A percentile compares a stretch with the other conserved stretches of the same genome.
Evolutionary conservation across 2,329 filamentous ascomycete species (phyloP).

Genomic region (Graphilbum sp.): DNA sequence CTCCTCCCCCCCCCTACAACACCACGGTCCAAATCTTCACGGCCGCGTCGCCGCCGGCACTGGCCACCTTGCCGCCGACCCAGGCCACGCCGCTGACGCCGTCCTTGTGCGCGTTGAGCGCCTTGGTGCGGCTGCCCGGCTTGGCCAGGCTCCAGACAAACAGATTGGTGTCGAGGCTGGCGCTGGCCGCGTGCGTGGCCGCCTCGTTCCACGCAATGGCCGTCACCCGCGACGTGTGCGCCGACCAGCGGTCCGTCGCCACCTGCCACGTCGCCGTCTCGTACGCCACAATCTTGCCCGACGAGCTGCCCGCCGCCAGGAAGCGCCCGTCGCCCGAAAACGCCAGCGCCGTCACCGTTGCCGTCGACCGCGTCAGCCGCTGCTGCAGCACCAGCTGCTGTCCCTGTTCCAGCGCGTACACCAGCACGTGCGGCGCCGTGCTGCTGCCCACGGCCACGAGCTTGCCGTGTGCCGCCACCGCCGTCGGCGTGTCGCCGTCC

Average conservation of each 20-base stretch:
- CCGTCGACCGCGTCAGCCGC: conserved; percentile 50
- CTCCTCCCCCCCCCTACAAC: neutral
- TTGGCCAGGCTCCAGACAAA: conserved; percentile 79
- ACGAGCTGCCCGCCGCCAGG: conserved; percentile 66
- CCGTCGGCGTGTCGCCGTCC: conserved; percentile 42
- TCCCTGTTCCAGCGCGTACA: conserved; percentile 47
- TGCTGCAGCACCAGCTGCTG: conserved; percentile 34
- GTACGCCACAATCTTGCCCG: conserved; percentile 80
- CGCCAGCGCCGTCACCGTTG: conserved; percentile 60
- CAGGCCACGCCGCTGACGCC: conserved; percentile 81
- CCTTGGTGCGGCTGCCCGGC: conserved; percentile 72
- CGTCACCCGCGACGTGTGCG: conserved; percentile 41
- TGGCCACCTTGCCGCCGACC: conserved; percentile 56
- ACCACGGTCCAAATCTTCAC: conserved; percentile 77
- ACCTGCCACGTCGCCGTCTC: conserved; percentile 44
- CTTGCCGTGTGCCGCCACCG: conserved; percentile 52
- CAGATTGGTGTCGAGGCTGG: conserved; percentile 78
- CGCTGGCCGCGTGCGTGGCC: conserved; percentile 66
- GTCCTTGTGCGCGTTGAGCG: conserved; percentile 84
- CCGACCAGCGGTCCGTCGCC: conserved; percentile 57
- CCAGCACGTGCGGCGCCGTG: conserved; percentile 52
- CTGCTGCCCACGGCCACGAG: conserved; percentile 57
- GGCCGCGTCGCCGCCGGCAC: conserved; percentile 71
- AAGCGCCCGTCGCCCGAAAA: conserved; percentile 72
- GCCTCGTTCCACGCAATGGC: conserved; percentile 59